Evolutionary conservation across 2,329 filamentous ascomycete species (phyloP).

Genomic region (Torrubiellomyces zombiae): DNA sequence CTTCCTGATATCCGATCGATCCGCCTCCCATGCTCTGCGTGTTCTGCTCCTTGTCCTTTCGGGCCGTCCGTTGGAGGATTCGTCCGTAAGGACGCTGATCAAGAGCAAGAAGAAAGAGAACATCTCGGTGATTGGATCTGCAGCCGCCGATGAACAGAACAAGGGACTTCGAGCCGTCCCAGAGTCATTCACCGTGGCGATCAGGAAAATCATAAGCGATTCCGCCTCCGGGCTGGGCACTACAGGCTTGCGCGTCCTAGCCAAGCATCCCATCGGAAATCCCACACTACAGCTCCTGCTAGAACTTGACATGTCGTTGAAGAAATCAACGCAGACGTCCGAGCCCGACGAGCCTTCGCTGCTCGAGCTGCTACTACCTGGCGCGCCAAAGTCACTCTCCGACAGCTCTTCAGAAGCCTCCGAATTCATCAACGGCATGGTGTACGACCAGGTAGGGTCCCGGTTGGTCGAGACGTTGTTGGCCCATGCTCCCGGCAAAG

Average conservation of each 20-base stretch:
- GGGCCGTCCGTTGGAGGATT: constrained; percentile 59
- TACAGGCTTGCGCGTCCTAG: constrained; percentile 65
- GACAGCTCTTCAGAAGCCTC: constrained; percentile 58
- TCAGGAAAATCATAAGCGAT: constrained; percentile 69
- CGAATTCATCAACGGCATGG: constrained; percentile 65
- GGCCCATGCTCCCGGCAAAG: constrained; percentile 62
- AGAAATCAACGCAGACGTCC: constrained; percentile 26
- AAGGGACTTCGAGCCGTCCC: constrained; percentile 46
- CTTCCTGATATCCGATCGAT: constrained; percentile 70
- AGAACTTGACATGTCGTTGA: constrained; percentile 66
- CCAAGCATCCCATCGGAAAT: constrained; percentile 80
- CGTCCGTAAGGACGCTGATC: constrained; percentile 53
- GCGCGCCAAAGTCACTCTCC: constrained; percentile 50
- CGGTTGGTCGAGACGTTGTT: constrained; percentile 79
- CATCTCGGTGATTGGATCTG: constrained; percentile 42
- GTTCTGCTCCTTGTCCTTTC: constrained; percentile 76
- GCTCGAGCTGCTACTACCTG: constrained; percentile 63
- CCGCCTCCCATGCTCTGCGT: constrained; percentile 80
- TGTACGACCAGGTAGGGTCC: constrained; percentile 84
- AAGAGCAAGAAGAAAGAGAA: constrained; percentile 90
- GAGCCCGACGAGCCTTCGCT: constrained; percentile 32
- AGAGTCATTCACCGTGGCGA: constrained; percentile 55
- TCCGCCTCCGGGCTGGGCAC: constrained; percentile 61
- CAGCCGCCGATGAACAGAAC: constrained; percentile 29
- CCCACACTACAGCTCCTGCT: constrained; percentile 83